These are phyloP conservation scores for Phoma sp. DNA, from an alignment of 2,329 filamentous ascomycete species.

Conservation along the genomic window DNA sequence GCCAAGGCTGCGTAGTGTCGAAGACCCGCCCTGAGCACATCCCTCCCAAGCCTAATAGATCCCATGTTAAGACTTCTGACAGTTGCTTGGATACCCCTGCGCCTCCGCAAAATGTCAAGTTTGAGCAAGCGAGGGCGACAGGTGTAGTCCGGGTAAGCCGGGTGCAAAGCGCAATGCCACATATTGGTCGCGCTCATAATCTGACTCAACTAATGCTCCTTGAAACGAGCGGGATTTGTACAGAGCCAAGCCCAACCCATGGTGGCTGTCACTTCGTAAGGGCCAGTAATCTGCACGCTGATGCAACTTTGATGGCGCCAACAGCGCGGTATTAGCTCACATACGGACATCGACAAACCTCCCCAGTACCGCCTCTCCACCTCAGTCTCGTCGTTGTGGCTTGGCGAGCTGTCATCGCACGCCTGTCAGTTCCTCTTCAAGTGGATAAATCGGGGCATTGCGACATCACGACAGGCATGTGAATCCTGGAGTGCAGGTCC, in stretches of 20 bases:
- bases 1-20: conserved; percentile 21
- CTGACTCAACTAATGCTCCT: conserved; percentile 3
- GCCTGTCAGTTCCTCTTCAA: conserved; percentile 5
- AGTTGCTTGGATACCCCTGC: conserved; percentile 20
- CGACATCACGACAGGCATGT: conserved; percentile 18
- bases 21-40: conserved; percentile 7
- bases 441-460: conserved; percentile 3
- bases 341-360: conserved; percentile 1
- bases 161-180: conserved; percentile 9
- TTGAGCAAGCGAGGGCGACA: conserved; percentile 4
- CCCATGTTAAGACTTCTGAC: conserved; percentile 18
- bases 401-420: conserved; percentile 12
- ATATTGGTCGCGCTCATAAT: not conserved
- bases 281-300: conserved; percentile 1
- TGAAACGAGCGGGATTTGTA: not conserved
- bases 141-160: conserved; percentile 1
- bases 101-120: conserved; percentile 5
- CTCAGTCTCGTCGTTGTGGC: conserved; percentile 10
- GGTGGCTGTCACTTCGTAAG: not conserved
- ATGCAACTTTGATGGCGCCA: conserved; percentile 7
- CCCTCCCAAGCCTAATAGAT: conserved; percentile 1
- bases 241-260: not conserved
- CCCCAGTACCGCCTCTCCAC: conserved; percentile 11
- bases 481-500: conserved; percentile 8
- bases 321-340: not conserved